A percentile compares a stretch with the other conserved stretches of the same genome.
Conservation (phyloP, 129 eudicot species). For the Centrapalus pauciflorus region DNA sequence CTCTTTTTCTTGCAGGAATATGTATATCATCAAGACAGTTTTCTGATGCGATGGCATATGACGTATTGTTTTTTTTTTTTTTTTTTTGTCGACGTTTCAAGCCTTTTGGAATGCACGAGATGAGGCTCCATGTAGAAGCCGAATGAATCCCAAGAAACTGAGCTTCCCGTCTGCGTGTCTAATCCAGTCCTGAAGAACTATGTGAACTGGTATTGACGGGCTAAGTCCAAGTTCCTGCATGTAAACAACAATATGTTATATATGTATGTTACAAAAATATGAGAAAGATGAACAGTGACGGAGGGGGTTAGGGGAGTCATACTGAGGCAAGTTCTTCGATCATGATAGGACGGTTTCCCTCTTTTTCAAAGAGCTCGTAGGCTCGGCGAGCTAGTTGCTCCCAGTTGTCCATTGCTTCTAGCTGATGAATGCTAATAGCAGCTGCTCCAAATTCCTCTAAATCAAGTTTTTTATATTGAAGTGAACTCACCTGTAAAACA, state of each 20-base stretch:
- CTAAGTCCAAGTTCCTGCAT: slow-evolving; percentile 91
- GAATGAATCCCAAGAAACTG: slow-evolving; percentile 89
- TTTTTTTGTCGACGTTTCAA: slow-evolving; percentile 29
- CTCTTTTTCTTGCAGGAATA: neutral
- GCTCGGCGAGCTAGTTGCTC: slow-evolving; percentile 94
- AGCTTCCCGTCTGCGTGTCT: slow-evolving; percentile 93
- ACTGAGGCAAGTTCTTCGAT: slow-evolving; percentile 98
- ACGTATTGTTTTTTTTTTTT: neutral
- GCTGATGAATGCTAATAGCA: slow-evolving; percentile 86
- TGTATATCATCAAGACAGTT: slow-evolving; percentile 6
- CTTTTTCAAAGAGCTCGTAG: slow-evolving; percentile 88
- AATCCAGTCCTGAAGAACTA: slow-evolving; percentile 96
- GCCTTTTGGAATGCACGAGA: slow-evolving; percentile 93
- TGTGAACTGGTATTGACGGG: slow-evolving; percentile 93
- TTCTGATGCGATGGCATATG: slow-evolving; percentile 1
- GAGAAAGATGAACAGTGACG: neutral
- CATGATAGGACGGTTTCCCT: slow-evolving; percentile 92
- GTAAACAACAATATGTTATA: neutral
- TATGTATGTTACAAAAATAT: neutral
- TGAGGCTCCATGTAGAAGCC: slow-evolving; percentile 92
- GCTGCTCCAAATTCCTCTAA: slow-evolving; percentile 98
- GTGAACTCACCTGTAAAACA: slow-evolving; percentile 78
- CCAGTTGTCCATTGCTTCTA: slow-evolving; percentile 95
- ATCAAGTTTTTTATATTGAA: slow-evolving; percentile 76
- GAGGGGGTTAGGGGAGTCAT: slow-evolving; percentile 18